Conservation (phyloP, 352 stramenopile genomes). For the Achlya hypogyna region DNA sequence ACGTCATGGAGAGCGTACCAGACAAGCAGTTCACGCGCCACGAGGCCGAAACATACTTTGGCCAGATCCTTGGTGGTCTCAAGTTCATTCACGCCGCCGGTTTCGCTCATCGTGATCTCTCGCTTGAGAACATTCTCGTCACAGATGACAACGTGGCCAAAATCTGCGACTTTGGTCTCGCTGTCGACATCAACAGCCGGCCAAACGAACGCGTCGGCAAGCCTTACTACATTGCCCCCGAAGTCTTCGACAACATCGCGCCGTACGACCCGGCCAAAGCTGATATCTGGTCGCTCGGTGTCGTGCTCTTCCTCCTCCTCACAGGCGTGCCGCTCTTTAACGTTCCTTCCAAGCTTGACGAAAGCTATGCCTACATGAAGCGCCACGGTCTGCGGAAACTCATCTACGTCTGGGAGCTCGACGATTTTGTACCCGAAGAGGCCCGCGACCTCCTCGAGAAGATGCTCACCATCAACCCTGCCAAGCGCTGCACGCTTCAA, state of each 20-base stretch:
- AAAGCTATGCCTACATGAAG: constrained; percentile 15
- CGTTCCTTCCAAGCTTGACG: constrained; percentile 18
- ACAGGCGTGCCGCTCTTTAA: constrained; percentile 25
- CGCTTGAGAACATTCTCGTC: constrained; percentile 75
- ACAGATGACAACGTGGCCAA: constrained; percentile 55
- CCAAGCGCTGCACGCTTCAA: constrained; percentile 85
- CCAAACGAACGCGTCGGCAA: constrained; percentile 50
- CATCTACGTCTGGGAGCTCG: constrained; percentile 17
- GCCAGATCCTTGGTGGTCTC: constrained; percentile 49
- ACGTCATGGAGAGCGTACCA: constrained; percentile 48
- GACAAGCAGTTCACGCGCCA: constrained; percentile 25
- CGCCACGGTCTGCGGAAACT: constrained; percentile 5
- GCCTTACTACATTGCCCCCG: constrained; percentile 69
- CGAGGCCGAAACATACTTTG: constrained; percentile 47
- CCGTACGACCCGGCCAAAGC: constrained; percentile 51
- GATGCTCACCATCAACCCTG: constrained; percentile 90
- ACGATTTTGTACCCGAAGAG: constrained; percentile 26
- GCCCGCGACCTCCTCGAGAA: constrained; percentile 84
- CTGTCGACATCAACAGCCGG: constrained; percentile 32
- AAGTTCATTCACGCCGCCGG: constrained; percentile 62
- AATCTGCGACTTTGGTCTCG: constrained; percentile 73
- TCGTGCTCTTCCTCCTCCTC: constrained; percentile 72
- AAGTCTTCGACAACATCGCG: constrained; percentile 34
- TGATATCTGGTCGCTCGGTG: constrained; percentile 73
- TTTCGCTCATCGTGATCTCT: constrained; percentile 75